These are phyloP conservation scores for Solanum hybrid DNA, from an alignment of 305 asterid species.

Conservation along the genomic window DNA sequence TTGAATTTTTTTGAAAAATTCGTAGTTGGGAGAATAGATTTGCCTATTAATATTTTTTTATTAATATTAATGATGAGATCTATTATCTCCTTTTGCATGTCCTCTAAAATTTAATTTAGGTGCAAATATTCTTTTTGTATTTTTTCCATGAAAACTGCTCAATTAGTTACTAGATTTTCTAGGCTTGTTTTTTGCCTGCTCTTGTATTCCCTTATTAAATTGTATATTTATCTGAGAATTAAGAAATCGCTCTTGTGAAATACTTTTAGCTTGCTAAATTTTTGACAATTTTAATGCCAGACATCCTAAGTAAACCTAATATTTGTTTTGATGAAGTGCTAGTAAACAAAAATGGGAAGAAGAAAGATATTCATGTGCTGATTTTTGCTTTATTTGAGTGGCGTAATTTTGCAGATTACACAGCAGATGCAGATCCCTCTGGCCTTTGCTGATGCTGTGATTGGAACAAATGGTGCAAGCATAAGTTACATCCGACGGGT, in stretches of 20 bases:
- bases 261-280: not conserved
- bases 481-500: slow-evolving; percentile 87
- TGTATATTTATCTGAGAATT: not conserved
- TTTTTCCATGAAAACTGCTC: not conserved
- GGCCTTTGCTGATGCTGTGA: slow-evolving; percentile 91
- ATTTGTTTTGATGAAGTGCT: not conserved
- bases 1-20: not conserved
- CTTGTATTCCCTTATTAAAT: not conserved
- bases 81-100: not conserved
- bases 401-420: slow-evolving; percentile 40
- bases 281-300: not conserved
- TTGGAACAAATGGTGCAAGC: slow-evolving; percentile 83
- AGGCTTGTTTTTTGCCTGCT: not conserved
- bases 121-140: not conserved
- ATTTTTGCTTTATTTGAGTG: not conserved
- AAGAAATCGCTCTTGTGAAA: not conserved
- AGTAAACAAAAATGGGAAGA: not conserved
- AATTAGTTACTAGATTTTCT: not conserved
- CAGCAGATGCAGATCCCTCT: slow-evolving; percentile 89
- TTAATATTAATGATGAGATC: not conserved
- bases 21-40: not conserved
- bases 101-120: not conserved
- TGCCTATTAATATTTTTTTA: not conserved
- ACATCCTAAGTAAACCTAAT: not conserved
- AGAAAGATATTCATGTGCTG: not conserved